Evolutionary conservation across 306 rosid species (phyloP), one percentile per base, ranked within the genome.

Genomic region (Lathyrus sativus): DNA sequence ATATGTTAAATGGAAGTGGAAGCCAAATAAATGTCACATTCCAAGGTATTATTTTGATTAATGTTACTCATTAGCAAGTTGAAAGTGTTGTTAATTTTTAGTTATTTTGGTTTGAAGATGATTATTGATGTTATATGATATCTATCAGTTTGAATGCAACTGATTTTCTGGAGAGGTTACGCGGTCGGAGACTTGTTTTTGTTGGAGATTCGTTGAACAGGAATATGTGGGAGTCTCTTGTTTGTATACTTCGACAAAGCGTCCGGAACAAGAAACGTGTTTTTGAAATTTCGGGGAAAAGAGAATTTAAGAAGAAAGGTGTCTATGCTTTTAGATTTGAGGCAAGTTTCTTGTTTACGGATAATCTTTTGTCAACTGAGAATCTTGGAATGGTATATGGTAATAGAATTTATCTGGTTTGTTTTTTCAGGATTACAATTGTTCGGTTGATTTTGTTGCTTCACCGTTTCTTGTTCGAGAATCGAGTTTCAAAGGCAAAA

Each of bases 221-320:
- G 71, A 90, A 90, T 81, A 90, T 90, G 99, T 95, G 99, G 99
- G 97, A 90, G 62, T 95, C 99, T 19, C 61, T 90, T 62, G 87
- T 88, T 29, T 95, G 99, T 79, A 84, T 88, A 35, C 95, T 95
- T 19, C 85, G 92, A 46, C 89, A 93, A 28, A 77, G 85, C 68
- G 29, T 87, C 26, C 15, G 39, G 28, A 31, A 85, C 84, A 95
- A 88, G 84, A 71, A 77, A 41, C 82, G 45, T 9, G 92, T 90
- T 43, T 77, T 81, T 57, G 97, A 95, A 80, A 87, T 90, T 68
- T 85, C 99, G 2, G 99, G 97, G 24, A 90, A 57, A 84, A 79
- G 62, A 2, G 86, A 88, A 28, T 95, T 95, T 68, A 95, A 95
- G 85, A 88, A 93, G 84, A 85, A 81, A 74, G 97, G 86, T 6